phyloP scores from a whole-genome alignment of 331 rosid species.

The Rhamnella rubrinervis region DNA sequence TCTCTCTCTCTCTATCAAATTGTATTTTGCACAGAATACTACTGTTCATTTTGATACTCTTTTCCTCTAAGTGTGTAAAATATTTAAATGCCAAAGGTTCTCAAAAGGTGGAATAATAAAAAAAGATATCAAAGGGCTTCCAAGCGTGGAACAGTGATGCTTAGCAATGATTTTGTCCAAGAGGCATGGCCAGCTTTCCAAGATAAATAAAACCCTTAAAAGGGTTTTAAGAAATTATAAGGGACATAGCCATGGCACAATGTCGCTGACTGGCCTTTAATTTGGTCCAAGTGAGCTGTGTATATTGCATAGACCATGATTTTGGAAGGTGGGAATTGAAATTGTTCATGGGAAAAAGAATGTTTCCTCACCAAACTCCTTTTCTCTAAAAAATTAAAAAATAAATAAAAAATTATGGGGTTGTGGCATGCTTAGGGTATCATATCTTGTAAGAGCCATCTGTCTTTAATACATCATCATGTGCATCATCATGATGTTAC shows the following conservation, averaged over 20 bases:
- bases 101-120: constrained; percentile 28
- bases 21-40: not conserved
- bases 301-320: constrained; percentile 34
- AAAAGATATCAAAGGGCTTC: constrained; percentile 34
- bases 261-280: constrained; percentile 28
- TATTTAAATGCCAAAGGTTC: constrained; percentile 38
- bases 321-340: constrained; percentile 26
- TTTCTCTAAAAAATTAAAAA: not conserved
- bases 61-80: constrained; percentile 15
- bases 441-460: constrained; percentile 38
- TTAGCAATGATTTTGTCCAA: constrained; percentile 75
- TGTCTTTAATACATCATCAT: constrained; percentile 37
- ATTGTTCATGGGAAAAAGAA: not conserved
- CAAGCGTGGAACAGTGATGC: constrained; percentile 52
- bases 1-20: not conserved
- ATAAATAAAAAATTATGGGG: constrained; percentile 13
- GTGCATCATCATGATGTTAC: constrained; percentile 51
- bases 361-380: not conserved
- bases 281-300: constrained; percentile 16
- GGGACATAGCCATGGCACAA: constrained; percentile 28
- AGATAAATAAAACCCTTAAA: constrained; percentile 10
- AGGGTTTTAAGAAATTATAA: constrained; percentile 4
- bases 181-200: constrained; percentile 43
- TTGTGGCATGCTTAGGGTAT: constrained; percentile 51
- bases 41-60: constrained; percentile 17